Percentiles rank a stretch among this genome's conserved stretches.
Conservation (phyloP, 1,284 basidiomycete species). For the Ustilago hordei region DNA sequence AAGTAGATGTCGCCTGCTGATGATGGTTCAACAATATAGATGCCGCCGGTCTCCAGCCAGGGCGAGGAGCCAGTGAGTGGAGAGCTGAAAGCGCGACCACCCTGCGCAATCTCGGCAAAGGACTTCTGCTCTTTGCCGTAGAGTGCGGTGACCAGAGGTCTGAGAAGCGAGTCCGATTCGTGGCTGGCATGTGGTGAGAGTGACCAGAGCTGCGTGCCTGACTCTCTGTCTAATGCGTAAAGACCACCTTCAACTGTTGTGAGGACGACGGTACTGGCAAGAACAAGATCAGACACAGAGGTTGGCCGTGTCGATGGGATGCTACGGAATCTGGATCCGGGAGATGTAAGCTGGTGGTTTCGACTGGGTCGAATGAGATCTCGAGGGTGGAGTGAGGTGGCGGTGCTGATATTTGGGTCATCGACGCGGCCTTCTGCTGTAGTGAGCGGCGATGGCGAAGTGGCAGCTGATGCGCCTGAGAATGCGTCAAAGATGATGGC, state of each 20-base stretch:
- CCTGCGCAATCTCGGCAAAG: conserved; percentile 58
- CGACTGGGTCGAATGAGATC: conserved; percentile 26
- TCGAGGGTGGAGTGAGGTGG: conserved; percentile 17
- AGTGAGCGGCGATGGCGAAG: neutral
- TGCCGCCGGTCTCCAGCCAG: conserved; percentile 76
- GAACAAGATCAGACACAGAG: conserved; percentile 72
- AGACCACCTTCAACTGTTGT: conserved; percentile 91
- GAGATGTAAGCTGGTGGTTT: conserved; percentile 22
- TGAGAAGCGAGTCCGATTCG: conserved; percentile 46
- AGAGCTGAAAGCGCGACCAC: conserved; percentile 32
- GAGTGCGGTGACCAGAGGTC: conserved; percentile 58
- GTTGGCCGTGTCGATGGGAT: conserved; percentile 30
- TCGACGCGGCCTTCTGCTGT: conserved; percentile 14
- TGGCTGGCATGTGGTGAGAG: conserved; percentile 47
- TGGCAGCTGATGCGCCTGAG: conserved; percentile 15
- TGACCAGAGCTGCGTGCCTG: conserved; percentile 72
- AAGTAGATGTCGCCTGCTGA: conserved; percentile 85
- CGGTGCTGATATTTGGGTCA: conserved; percentile 20
- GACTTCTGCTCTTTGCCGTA: conserved; percentile 58
- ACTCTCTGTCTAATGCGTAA: conserved; percentile 84
- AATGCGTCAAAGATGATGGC: conserved; percentile 29
- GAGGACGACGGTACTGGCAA: conserved; percentile 82
- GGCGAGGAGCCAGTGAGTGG: conserved; percentile 44
- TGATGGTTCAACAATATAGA: conserved; percentile 90
- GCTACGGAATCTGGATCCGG: conserved; percentile 36